Base-by-base conservation (phyloP, 192 early-diverging fungal species). In the Haplosporangium gracile region DNA sequence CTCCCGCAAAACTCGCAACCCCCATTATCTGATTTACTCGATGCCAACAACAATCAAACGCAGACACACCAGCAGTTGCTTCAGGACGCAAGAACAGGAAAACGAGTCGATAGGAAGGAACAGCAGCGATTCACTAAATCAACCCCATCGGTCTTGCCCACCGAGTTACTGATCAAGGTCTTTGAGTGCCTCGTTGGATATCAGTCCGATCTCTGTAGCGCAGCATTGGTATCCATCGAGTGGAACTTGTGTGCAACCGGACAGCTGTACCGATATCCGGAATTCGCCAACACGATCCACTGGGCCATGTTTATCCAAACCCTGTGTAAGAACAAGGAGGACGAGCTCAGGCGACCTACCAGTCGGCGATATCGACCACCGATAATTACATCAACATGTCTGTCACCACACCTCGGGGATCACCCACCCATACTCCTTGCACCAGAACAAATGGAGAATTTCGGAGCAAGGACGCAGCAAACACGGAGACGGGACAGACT, bases 281-380 rank as follows among this genome's bases (percentile, higher is more conserved):
- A 75, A 43, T 80, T 91, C 55, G 72, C 81, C 29, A 87, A 87
- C 63, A 91, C 90, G 24, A 80, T 85, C 29, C 87, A 83, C 49
- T 91, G 90, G 90, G 90, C 90, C 5, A 78, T 83, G 9, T 91
- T 91, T 65, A 80, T 91, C 36, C 74, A 89, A 32, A 90, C 89
- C 16, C 53, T 91, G 5, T 77, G 81, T 34, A 70, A 75, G 57
- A 77, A 53, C 43, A 82, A 77, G 34, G 75, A 72, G 16, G 34
- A 70, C 18, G 75, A 72, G 7, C 20, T 70, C 18, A 75, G 55
- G 6, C 89, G 89, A 38, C 79, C 81, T 20, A 77, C 70, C 29
- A 69, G 75, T 7, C 81, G 75, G 51, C 60, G 60, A 32, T 32
- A 65, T 32, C 60, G 60, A 65, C 74, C 40, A 16, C 76, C 81